Evolutionary conservation across 352 stramenopile species (phyloP).

Genomic region (Pythium grandisporangium): DNA sequence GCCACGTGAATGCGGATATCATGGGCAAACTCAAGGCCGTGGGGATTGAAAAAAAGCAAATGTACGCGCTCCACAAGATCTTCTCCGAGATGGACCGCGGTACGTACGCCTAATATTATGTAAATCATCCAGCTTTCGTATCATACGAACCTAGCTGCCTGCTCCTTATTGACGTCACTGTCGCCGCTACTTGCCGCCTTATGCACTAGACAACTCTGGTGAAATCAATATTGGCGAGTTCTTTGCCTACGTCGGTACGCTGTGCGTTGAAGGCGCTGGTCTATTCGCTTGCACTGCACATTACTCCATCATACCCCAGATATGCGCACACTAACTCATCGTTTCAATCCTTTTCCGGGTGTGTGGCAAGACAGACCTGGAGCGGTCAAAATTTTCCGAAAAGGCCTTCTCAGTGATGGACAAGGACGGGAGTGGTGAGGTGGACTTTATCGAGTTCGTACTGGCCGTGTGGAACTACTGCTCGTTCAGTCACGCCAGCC

Average conservation of each 20-base stretch:
- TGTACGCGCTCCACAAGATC: constrained; percentile 39
- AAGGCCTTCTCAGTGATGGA: constrained; percentile 74
- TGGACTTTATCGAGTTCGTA: constrained; percentile 73
- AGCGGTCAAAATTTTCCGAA: constrained; percentile 47
- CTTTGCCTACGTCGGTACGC: constrained; percentile 56
- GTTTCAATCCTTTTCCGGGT: too few species aligned
- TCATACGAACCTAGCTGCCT: too few species aligned
- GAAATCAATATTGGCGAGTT: constrained; percentile 65
- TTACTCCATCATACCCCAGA: too few species aligned
- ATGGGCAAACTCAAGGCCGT: constrained; percentile 26
- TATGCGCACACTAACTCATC: too few species aligned
- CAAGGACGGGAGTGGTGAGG: constrained; percentile 46
- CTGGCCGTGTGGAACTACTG: constrained; percentile 75
- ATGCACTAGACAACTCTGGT: constrained; percentile 49
- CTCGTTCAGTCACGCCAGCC: constrained; percentile 48
- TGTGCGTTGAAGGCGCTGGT: too few species aligned
- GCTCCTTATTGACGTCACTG: too few species aligned
- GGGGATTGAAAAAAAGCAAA: constrained; percentile 33
- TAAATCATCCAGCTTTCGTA: too few species aligned
- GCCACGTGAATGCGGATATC: constrained; percentile 27
- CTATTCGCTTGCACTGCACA: too few species aligned
- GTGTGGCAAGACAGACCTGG: constrained; percentile 31
- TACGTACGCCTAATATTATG: background rate
- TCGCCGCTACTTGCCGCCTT: too few species aligned
- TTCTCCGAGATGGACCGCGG: constrained; percentile 47